A percentile compares a stretch with the other conserved stretches of the same genome.
Conservation (phyloP, 2,329 filamentous ascomycete genomes). For the Pestalotiopsis sp. region DNA sequence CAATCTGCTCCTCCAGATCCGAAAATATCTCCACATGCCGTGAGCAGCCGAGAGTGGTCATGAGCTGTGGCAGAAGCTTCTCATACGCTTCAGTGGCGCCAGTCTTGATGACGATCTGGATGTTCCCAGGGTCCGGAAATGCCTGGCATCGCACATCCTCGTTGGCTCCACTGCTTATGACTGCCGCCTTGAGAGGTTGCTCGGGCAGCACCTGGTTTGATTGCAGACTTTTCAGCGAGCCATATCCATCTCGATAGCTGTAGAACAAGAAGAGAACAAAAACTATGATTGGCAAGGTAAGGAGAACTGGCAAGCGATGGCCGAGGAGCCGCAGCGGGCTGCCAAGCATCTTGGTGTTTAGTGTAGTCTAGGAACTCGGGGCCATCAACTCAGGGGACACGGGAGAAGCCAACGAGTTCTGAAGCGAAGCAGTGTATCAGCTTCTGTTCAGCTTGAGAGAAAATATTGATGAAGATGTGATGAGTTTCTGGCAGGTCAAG, state of each 20-base stretch:
- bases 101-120: conserved; percentile 1
- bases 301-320: neutral
- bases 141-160: conserved; percentile 1
- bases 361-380: too few relatives aligned
- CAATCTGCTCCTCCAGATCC: conserved; percentile 3
- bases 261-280: neutral
- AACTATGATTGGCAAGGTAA: neutral
- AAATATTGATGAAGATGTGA: neutral
- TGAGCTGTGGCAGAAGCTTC: conserved; percentile 4
- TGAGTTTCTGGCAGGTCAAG: neutral
- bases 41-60: neutral
- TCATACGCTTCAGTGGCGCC: conserved; percentile 8
- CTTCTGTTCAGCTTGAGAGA: neutral
- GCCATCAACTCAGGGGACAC: neutral
- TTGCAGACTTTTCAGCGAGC: neutral
- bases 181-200: neutral
- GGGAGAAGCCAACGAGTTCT: neutral
- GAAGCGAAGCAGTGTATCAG: neutral
- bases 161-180: neutral
- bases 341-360: neutral
- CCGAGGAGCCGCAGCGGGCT: neutral
- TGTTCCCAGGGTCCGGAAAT: neutral
- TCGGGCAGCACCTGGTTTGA: neutral
- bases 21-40: conserved; percentile 2
- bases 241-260: neutral